Base-by-base conservation (phyloP, 768 basidiomycete genomes). In the Thelephora ganbajun region DNA sequence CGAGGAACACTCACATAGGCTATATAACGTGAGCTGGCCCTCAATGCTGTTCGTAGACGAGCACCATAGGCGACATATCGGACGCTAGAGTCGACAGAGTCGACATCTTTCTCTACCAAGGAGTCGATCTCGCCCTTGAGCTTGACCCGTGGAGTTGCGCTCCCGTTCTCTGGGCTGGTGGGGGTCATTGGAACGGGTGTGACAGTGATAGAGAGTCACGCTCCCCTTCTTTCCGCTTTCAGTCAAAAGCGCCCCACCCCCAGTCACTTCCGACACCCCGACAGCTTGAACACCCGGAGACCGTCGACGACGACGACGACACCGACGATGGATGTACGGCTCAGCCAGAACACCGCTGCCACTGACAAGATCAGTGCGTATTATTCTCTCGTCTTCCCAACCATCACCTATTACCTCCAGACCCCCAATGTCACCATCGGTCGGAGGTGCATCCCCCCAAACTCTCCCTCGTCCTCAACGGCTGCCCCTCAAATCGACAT, bases 351-450 rank as follows among this genome's bases (percentile, higher is more conserved):
- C 34, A 49, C 57, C 33, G 58, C 63, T 30, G 5, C 26, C 22
- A 74, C 80, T 53, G 79, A 83, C 67, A 88, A 80, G 76, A 89
- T 91, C 60, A 81, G 82, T 62, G 91, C 91, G 51, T 94, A 92
- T 61, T 93, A 91, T 67, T 85, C 83, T 61, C 83, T 94, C 49
- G 86, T 90, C 63, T 96, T 96, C 61, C 88, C 88, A 30, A 78
- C 82, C 62, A 93, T 92, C 67, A 89, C 89, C 48, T 98, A 96
- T 68, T 99, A 93, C 70, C 85, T 99, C 48, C 88, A 96, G 68
- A 97, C 90, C 18, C 81, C 96, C 53, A 80, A 78, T 35, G 85
- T 96, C 56, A 90, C 90, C 49, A 93, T 99, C 63, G 96, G 96
- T 36, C 79, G 96, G 37, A 77, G 90, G 53, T 89, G 86, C 60